Base-by-base conservation (phyloP, 2,329 filamentous ascomycete genomes). In the Grosmannia huntii region DNA sequence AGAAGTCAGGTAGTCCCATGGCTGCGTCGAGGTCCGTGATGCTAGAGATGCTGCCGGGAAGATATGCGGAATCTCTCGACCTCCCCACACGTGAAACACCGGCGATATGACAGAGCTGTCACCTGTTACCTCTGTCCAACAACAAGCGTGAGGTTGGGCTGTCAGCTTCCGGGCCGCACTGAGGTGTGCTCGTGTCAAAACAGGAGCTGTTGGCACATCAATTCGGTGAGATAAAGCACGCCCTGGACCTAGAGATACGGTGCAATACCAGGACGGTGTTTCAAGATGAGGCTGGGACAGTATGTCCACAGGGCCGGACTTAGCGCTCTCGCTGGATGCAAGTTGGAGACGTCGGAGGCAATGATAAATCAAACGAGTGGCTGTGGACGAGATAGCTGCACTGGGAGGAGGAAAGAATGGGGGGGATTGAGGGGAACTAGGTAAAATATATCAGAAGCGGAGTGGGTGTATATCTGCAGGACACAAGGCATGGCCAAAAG, bases 1-100 rank as follows among this genome's bases (percentile, higher is more conserved):
- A 58, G 31, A 49, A 58, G 51, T 50, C 31, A 19, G 56, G 27
- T 6, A 58, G 31, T 2, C 57, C 57, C 57, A 58, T 58, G 38
- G 31, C 41, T 28, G 23, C 11, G 3, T 5, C 19, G 41, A 33
- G 31, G 9, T 33, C 31, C 11, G 41, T 44, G 41, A n/a, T 44
- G 41, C 41, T 21, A 19, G 7, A 9, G 41, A 33, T 33, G 31
- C 31, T 33, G 31, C 11, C 31, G 31, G 9, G 31, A 33, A n/a
- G 41, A 44, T 44, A 9, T n/a, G 16, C 19, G 19, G 19, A n/a
- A 16, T 44, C 19, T 44, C 41, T n/a, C 16, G 41, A 19, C 41
- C 3, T n/a, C 16, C 41, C 41, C 14, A 19, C 41, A 44, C 19
- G 41, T 44, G 41, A 44, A 44, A 44, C 19, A 44, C 19, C 41